phyloP scores from a whole-genome alignment of 1,284 basidiomycete species.

The Cutaneotrichosporon sp. region DNA sequence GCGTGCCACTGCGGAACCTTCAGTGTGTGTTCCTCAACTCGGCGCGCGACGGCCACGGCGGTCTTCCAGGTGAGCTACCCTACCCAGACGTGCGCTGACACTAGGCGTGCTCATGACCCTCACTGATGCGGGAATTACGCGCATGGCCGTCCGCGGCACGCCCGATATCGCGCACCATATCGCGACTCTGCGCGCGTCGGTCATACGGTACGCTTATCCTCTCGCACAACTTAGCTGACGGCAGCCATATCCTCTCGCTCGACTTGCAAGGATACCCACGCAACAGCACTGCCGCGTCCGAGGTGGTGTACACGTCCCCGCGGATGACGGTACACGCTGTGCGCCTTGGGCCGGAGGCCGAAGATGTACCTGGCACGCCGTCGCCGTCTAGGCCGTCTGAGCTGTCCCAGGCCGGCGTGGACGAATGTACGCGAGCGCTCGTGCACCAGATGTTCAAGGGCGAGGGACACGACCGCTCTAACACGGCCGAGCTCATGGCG shows the following conservation, averaged over 20 bases:
- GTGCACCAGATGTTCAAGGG: conserved; percentile 29
- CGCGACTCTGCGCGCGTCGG: conserved; percentile 54
- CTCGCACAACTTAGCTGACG: conserved; percentile 22
- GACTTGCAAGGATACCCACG: conserved; percentile 13
- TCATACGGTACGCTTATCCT: conserved; percentile 21
- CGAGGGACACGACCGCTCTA: not conserved
- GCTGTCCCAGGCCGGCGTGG: not conserved
- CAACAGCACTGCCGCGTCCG: conserved; percentile 7
- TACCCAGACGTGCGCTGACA: conserved; percentile 6
- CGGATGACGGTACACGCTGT: conserved; percentile 33
- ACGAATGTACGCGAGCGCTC: conserved; percentile 8
- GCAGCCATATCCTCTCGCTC: conserved; percentile 13
- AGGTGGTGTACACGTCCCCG: conserved; percentile 23
- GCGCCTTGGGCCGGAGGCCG: conserved; percentile 15
- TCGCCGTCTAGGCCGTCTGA: conserved; percentile 1
- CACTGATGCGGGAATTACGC: conserved; percentile 62
- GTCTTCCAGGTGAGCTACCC: conserved; percentile 60
- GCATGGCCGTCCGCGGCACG: conserved; percentile 65
- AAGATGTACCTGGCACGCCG: not conserved
- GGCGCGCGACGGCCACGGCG: conserved; percentile 55
- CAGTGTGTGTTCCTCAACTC: conserved; percentile 69
- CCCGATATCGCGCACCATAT: conserved; percentile 64
- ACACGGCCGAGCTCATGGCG: not conserved
- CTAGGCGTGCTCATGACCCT: conserved; percentile 74
- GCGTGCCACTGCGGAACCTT: conserved; percentile 59